Conservation (phyloP, 2,329 filamentous ascomycete species). For the Ilyonectria sp. region DNA sequence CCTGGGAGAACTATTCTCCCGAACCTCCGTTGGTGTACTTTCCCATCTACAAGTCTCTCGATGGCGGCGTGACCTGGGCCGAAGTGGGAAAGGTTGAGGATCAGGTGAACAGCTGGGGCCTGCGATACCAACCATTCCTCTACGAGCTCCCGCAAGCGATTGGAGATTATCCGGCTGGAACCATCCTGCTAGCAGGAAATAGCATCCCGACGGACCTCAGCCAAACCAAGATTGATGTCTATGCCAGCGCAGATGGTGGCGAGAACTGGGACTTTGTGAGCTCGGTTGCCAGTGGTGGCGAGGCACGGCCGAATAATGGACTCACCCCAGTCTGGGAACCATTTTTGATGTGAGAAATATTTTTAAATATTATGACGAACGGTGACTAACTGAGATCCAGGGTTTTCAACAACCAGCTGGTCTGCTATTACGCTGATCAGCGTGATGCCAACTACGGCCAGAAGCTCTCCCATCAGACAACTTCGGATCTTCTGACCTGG, state of each 20-base stretch:
- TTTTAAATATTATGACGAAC: not conserved
- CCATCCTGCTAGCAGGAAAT: constrained; percentile 74
- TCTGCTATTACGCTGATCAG: constrained; percentile 81
- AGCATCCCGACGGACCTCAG: constrained; percentile 73
- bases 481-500: constrained; percentile 73
- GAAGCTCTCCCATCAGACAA: constrained; percentile 77
- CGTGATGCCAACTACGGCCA: constrained; percentile 75
- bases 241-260: constrained; percentile 74
- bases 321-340: constrained; percentile 82
- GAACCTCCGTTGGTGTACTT: constrained; percentile 70
- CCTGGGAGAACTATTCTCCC: constrained; percentile 71
- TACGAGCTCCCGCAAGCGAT: constrained; percentile 73
- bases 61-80: constrained; percentile 73
- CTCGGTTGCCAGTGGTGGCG: constrained; percentile 75
- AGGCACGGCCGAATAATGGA: constrained; percentile 74
- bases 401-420: constrained; percentile 70
- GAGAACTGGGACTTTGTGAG: constrained; percentile 77
- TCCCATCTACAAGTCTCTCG: constrained; percentile 67
- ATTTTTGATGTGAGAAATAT: constrained; percentile 64
- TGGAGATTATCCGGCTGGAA: constrained; percentile 73
- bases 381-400: constrained; percentile 44
- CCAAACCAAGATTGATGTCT: constrained; percentile 78
- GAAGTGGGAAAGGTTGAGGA: constrained; percentile 76
- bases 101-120: constrained; percentile 73
- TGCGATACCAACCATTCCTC: constrained; percentile 79